A percentile compares a stretch with the other conserved stretches of the same genome.
These are phyloP conservation scores for Pseudopithomyces maydicus DNA, from an alignment of 2,329 filamentous ascomycete species.

Conservation along the genomic window DNA sequence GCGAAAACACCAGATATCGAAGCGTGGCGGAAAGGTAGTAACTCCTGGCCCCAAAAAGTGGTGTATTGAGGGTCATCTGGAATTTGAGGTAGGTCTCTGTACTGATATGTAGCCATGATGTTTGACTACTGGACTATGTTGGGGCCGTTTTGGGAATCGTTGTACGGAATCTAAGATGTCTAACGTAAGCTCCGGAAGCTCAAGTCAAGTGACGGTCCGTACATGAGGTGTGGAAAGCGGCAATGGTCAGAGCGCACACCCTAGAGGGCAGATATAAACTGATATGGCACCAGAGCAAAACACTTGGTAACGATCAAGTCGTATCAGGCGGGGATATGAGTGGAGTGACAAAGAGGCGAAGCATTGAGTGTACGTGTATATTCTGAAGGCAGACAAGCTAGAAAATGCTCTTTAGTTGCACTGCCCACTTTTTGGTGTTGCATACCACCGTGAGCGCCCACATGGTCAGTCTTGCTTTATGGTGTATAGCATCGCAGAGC, in stretches of 20 bases:
- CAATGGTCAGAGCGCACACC: background rate
- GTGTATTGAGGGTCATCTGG: conserved; percentile 26
- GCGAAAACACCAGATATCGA: conserved; percentile 18
- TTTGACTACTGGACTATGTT: conserved; percentile 1
- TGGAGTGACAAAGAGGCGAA: conserved; percentile 32
- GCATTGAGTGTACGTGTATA: conserved; percentile 20
- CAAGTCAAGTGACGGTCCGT: background rate
- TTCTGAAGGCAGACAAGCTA: conserved; percentile 29
- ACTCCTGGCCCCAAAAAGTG: conserved; percentile 14
- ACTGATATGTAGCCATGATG: conserved; percentile 23
- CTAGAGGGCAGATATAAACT: background rate
- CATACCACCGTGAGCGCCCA: conserved; percentile 23
- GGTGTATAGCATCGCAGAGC: conserved; percentile 38
- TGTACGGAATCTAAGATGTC: background rate
- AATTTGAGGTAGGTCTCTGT: conserved; percentile 38
- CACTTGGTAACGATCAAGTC: conserved; percentile 14
- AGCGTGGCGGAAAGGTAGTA: conserved; percentile 20
- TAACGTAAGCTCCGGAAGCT: background rate
- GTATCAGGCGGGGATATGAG: conserved; percentile 13
- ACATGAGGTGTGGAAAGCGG: background rate
- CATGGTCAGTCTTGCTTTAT: conserved; percentile 38
- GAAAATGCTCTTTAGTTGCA: conserved; percentile 28
- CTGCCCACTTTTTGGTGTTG: conserved; percentile 30
- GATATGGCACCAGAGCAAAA: conserved; percentile 3
- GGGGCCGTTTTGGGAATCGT: background rate